A percentile compares a stretch with the other conserved stretches of the same genome.
Conservation (phyloP, 2,329 filamentous ascomycete species). For the Aspergillus sojae region DNA sequence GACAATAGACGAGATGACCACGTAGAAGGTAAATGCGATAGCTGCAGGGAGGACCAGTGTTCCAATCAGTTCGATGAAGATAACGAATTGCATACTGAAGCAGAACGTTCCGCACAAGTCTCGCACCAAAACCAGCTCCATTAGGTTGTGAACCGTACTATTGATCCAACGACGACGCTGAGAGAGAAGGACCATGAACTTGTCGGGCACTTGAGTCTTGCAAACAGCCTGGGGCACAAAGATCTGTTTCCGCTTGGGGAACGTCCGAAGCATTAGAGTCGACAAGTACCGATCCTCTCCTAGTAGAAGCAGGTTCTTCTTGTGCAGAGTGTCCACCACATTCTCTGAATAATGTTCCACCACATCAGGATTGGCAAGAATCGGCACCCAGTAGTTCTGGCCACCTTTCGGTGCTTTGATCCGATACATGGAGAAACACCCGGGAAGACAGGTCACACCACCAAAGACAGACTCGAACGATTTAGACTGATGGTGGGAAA, state of each 20-base stretch:
- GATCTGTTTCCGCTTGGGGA: conserved; percentile 98
- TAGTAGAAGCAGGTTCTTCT: conserved; percentile 90
- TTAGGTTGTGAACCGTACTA: conserved; percentile 96
- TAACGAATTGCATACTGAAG: conserved; percentile 99
- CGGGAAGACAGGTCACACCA: conserved; percentile 96
- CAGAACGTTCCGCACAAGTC: conserved; percentile 98
- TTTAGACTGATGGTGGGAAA: conserved; percentile 95
- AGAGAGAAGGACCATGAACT: conserved; percentile 88
- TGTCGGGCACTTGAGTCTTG: conserved; percentile 94
- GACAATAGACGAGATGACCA: conserved; percentile 86
- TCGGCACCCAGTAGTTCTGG: conserved; percentile 99
- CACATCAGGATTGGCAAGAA: conserved; percentile 95
- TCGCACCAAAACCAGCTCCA: conserved; percentile 93
- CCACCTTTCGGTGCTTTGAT: conserved; percentile 98
- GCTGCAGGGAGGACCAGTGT: conserved; percentile 94
- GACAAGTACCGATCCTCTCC: conserved; percentile 95
- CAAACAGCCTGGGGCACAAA: conserved; percentile 98
- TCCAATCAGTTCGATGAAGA: conserved; percentile 92
- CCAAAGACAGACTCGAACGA: conserved; percentile 98
- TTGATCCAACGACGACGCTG: conserved; percentile 99
- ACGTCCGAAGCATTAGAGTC: conserved; percentile 97
- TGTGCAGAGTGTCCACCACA: conserved; percentile 95
- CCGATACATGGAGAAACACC: conserved; percentile 99
- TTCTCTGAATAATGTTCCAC: conserved; percentile 99
- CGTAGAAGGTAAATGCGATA: conserved; percentile 95